phyloP scores from a whole-genome alignment of 2,329 filamentous ascomycete species.

The Leptographium flavum region DNA sequence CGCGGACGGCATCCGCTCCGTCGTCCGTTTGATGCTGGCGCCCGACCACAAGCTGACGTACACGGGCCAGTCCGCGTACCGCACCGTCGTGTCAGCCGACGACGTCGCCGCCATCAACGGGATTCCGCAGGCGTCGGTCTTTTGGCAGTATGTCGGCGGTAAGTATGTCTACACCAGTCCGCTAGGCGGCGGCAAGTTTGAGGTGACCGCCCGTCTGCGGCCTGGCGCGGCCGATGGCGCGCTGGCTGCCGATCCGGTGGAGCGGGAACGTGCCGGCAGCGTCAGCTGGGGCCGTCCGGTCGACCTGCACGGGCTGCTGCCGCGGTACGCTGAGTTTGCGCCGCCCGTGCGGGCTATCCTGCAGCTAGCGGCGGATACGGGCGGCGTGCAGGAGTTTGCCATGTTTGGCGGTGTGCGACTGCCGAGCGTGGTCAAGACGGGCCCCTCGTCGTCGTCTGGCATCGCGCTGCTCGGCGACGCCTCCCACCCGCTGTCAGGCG shows the following conservation, averaged over 20 bases:
- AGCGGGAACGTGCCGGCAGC: conserved; percentile 12
- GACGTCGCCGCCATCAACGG: conserved; percentile 16
- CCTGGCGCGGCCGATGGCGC: conserved; percentile 11
- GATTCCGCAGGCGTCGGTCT: conserved; percentile 16
- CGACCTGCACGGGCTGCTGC: conserved; percentile 11
- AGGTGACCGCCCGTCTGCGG: conserved; percentile 17
- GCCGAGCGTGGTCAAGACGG: conserved; percentile 12
- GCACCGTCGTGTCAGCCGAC: conserved; percentile 16
- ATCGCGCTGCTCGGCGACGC: conserved; percentile 33
- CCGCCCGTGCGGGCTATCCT: conserved; percentile 17
- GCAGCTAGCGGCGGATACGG: conserved; percentile 14
- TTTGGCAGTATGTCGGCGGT: conserved; percentile 19
- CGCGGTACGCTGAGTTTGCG: conserved; percentile 17
- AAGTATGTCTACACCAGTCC: conserved; percentile 21
- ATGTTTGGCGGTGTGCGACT: conserved; percentile 18
- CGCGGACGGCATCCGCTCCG: conserved; percentile 17
- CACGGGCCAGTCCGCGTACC: conserved; percentile 21
- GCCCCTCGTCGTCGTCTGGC: conserved; percentile 11
- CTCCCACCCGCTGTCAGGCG: conserved; percentile 28
- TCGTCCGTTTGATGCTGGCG: conserved; percentile 19
- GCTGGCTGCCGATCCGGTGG: conserved; percentile 10
- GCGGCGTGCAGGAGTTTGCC: conserved; percentile 14
- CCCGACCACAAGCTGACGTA: conserved; percentile 29
- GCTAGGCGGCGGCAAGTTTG: conserved; percentile 19
- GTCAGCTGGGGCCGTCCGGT: conserved; percentile 18